Evolutionary conservation across 176 grass and related monocot species (phyloP).

Genomic region (Triticum timopheevii): DNA sequence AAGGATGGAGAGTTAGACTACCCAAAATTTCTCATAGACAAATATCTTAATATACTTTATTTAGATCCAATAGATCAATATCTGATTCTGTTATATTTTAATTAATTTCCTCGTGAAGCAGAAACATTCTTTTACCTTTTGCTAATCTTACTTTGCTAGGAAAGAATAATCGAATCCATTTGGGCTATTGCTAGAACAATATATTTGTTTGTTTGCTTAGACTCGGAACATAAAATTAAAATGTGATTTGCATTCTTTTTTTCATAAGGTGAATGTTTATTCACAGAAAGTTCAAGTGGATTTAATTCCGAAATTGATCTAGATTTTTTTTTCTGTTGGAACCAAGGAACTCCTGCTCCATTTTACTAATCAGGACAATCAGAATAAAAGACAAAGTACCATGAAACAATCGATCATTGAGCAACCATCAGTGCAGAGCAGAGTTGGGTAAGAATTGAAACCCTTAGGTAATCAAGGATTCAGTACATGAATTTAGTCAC

Average conservation of each 20-base stretch:
- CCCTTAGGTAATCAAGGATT: no score
- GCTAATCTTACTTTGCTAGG: no score
- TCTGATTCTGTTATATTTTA: no score
- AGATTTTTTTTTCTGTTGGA: not conserved
- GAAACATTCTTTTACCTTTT: no score
- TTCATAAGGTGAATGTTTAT: not conserved
- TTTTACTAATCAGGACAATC: not conserved
- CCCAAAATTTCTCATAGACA: no score
- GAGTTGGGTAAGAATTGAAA: slow-evolving; percentile 73
- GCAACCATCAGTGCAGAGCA: slow-evolving; percentile 89
- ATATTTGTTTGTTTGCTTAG: not conserved
- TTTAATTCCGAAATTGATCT: not conserved
- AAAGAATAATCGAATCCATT: no score
- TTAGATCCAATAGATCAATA: no score
- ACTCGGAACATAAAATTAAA: not conserved
- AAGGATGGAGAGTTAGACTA: no score
- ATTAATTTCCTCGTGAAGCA: no score
- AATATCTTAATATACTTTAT: no score
- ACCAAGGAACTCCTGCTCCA: not conserved
- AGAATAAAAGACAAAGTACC: slow-evolving; percentile 32
- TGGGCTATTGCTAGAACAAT: not conserved
- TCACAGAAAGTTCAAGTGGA: not conserved
- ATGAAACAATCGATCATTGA: slow-evolving; percentile 90
- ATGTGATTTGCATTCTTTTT: not conserved
- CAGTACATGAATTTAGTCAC: no score